phyloP scores from a whole-genome alignment of 2,329 filamentous ascomycete genomes.

The Aspergillus arachidicola region DNA sequence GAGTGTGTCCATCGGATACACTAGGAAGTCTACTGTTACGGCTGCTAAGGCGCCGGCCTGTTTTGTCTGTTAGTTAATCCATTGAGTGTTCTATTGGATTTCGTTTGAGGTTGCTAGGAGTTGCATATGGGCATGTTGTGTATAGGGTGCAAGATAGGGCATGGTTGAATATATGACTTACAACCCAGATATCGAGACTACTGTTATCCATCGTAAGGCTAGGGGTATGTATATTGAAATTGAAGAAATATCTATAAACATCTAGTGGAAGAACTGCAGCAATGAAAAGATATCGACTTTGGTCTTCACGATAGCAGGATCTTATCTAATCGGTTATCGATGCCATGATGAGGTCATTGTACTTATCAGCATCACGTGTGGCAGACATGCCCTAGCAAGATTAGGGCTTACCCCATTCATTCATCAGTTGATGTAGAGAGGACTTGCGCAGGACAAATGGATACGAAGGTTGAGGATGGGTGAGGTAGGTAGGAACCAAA shows the following conservation, averaged over 20 bases:
- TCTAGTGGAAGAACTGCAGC: slow-evolving; percentile 10
- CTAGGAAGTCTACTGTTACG: slow-evolving; percentile 79
- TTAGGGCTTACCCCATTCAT: slow-evolving; percentile 9
- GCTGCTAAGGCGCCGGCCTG: slow-evolving; percentile 84
- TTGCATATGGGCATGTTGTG: not conserved
- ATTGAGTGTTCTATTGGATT: not conserved
- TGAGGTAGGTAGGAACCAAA: slow-evolving; percentile 10
- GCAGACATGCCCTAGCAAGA: slow-evolving; percentile 4
- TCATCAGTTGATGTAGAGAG: not conserved
- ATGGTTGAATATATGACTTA: slow-evolving; percentile 34
- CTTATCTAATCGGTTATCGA: slow-evolving; percentile 18
- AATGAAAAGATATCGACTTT: not conserved
- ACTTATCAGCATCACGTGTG: slow-evolving; percentile 12
- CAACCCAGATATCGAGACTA: slow-evolving; percentile 60
- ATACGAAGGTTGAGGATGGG: not conserved
- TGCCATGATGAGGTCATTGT: slow-evolving; percentile 8
- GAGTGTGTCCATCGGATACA: slow-evolving; percentile 87
- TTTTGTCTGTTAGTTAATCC: not conserved
- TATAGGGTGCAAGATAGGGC: not conserved
- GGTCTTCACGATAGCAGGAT: not conserved
- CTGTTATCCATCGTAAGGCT: slow-evolving; percentile 33
- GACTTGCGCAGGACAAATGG: not conserved
- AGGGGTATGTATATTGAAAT: not conserved
- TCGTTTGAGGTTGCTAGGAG: not conserved
- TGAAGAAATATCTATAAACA: not conserved